Evolutionary conservation across 306 rosid genomes (phyloP).

Genomic region (Quercus gilva): DNA sequence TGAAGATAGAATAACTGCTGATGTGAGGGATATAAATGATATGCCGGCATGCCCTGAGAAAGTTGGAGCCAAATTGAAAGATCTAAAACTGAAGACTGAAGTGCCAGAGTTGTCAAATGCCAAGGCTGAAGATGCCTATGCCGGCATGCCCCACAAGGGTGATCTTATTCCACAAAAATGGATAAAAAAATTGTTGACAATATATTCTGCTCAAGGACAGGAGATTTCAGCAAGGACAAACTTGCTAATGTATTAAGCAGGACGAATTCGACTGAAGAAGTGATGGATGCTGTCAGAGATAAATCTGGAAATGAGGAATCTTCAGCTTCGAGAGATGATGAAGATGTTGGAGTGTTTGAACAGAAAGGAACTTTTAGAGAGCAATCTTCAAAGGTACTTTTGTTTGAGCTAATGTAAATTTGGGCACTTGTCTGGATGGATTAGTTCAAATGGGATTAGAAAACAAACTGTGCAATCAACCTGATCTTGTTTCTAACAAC

Average conservation of each 20-base stretch:
- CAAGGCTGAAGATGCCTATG: constrained; percentile 8
- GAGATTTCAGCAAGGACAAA: constrained; percentile 24
- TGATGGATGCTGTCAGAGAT: constrained; percentile 22
- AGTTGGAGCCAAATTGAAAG: constrained; percentile 27
- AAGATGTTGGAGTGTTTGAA: constrained; percentile 12
- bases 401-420: constrained; percentile 11
- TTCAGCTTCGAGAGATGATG: constrained; percentile 24
- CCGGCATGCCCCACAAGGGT: constrained; percentile 12
- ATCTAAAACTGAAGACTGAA: constrained; percentile 40
- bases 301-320: constrained; percentile 16
- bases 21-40: no score
- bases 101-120: constrained; percentile 17
- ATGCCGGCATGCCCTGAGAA: constrained; percentile 1
- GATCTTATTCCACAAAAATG: neutral
- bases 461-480: constrained; percentile 3
- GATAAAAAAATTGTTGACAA: constrained; percentile 17
- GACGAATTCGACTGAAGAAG: constrained; percentile 7
- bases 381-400: constrained; percentile 21
- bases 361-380: constrained; percentile 21
- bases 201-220: constrained; percentile 27
- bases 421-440: neutral
- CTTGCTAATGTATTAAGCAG: neutral
- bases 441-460: neutral
- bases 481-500: constrained; percentile 15
- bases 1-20: no score